Percentiles rank a stretch among this genome's conserved stretches.
Conservation (phyloP, 2,329 filamentous ascomycete species). For the Colletotrichum brevisporum region DNA sequence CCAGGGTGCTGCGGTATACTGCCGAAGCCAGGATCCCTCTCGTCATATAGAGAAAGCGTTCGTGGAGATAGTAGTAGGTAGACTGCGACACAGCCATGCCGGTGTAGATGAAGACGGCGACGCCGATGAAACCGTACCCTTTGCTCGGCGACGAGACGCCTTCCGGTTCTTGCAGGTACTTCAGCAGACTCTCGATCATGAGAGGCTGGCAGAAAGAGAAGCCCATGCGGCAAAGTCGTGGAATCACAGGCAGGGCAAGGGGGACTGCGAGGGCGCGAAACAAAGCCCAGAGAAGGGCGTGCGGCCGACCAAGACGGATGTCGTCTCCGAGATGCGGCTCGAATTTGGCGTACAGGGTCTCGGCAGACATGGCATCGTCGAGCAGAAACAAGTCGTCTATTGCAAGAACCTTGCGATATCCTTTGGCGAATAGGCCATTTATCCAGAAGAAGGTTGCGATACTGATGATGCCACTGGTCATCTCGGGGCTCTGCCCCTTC, state of each 20-base stretch:
- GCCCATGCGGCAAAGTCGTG: constrained; percentile 47
- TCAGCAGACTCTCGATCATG: constrained; percentile 51
- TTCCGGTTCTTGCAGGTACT: constrained; percentile 46
- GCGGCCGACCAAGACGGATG: constrained; percentile 28
- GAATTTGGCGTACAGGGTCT: constrained; percentile 21
- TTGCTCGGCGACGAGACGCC: constrained; percentile 41
- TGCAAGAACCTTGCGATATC: constrained; percentile 48
- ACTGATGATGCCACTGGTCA: constrained; percentile 49
- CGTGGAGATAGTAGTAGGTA: constrained; percentile 56
- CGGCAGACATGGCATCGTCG: constrained; percentile 23
- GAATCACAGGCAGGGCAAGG: constrained; percentile 52
- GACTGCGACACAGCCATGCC: constrained; percentile 57
- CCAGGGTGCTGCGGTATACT: constrained; percentile 52
- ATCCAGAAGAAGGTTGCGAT: constrained; percentile 53
- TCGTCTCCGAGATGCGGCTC: constrained; percentile 28
- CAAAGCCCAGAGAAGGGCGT: constrained; percentile 48
- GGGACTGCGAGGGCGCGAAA: constrained; percentile 48
- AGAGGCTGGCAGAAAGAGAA: constrained; percentile 58
- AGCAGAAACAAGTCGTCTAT: constrained; percentile 48
- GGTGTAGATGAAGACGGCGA: constrained; percentile 54
- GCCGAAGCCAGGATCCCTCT: constrained; percentile 51
- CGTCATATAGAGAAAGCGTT: constrained; percentile 50
- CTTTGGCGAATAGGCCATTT: constrained; percentile 50
- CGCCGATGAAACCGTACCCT: constrained; percentile 60
- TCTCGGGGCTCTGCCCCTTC: constrained; percentile 56